Evolutionary conservation across 768 basidiomycete species (phyloP), one percentile per base, ranked within the genome.

Genomic region (Tricholoma sp.): DNA sequence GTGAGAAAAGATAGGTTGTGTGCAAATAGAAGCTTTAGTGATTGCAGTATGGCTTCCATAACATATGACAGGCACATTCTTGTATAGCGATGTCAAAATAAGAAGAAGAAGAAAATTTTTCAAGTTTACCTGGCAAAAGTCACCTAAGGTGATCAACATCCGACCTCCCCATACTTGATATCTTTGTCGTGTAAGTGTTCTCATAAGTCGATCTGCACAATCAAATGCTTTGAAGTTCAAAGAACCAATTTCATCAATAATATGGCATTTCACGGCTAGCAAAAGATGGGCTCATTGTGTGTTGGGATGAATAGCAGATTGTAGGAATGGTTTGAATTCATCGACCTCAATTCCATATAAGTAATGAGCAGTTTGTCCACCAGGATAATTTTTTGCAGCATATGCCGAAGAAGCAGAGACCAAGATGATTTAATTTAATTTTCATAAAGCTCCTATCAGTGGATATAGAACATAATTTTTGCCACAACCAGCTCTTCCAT

Each of bases 31-130:
- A 73, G 64, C 62, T 24, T 47, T 69, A 0, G 74, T 72, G 61
- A 77, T 70, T 0, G 72, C 69, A 68, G n/a, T n/a, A n/a, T n/a
- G n/a, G n/a, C n/a, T n/a, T n/a, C n/a, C n/a, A n/a, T n/a, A n/a
- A n/a, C n/a, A n/a, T n/a, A n/a, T n/a, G n/a, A n/a, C n/a, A n/a
- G n/a, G n/a, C n/a, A n/a, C n/a, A n/a, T n/a, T n/a, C n/a, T n/a
- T n/a, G n/a, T n/a, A n/a, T n/a, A n/a, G n/a, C n/a, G n/a, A n/a
- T n/a, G n/a, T n/a, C n/a, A n/a, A n/a, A n/a, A n/a, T 79, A 80
- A 10, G 74, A 74, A 79, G 65, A 0, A 65, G 55, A 1, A 80
- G 58, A 17, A 77, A 76, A 54, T 78, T 78, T 61, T 80, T n/a
- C n/a, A n/a, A n/a, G 78, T 10, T 72, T 72, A n/a, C n/a, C 2